These are phyloP conservation scores for Candida tibetensis DNA, from an alignment of 805 yeast genomes.

Conservation along the genomic window DNA sequence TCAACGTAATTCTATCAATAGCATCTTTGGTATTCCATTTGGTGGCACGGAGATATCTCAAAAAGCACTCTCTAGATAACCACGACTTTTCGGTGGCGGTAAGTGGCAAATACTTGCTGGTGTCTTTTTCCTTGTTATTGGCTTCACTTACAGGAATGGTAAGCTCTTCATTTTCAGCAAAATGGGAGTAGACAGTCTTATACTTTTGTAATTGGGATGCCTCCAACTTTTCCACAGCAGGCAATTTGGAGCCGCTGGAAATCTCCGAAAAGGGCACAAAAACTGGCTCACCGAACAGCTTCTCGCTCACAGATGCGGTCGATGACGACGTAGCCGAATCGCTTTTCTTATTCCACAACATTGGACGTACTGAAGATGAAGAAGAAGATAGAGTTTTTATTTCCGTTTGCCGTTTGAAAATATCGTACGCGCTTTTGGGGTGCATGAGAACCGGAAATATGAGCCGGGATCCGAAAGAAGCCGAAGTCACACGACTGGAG, in stretches of 20 bases:
- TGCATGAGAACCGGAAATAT: no score
- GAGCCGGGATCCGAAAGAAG: no score
- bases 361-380: no score
- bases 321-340: conserved; percentile 3
- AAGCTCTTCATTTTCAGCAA: conserved; percentile 48
- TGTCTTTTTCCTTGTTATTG: conserved; percentile 37
- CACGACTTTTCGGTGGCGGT: conserved; percentile 38
- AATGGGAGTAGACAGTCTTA: conserved; percentile 58
- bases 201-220: conserved; percentile 60
- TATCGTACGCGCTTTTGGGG: no score
- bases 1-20: conserved; percentile 43
- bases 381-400: no score
- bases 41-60: conserved; percentile 50
- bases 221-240: conserved; percentile 51
- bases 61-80: conserved; percentile 52
- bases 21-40: conserved; percentile 48
- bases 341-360: conserved; percentile 5
- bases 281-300: conserved; percentile 12
- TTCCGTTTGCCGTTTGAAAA: no score
- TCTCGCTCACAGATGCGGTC: conserved; percentile 3
- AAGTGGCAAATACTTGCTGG: conserved; percentile 23
- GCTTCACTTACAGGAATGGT: conserved; percentile 51
- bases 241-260: conserved; percentile 44
- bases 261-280: conserved; percentile 56
- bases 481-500: no score